Base-by-base conservation (phyloP, 331 rosid species). In the Stylosanthes scabra region DNA sequence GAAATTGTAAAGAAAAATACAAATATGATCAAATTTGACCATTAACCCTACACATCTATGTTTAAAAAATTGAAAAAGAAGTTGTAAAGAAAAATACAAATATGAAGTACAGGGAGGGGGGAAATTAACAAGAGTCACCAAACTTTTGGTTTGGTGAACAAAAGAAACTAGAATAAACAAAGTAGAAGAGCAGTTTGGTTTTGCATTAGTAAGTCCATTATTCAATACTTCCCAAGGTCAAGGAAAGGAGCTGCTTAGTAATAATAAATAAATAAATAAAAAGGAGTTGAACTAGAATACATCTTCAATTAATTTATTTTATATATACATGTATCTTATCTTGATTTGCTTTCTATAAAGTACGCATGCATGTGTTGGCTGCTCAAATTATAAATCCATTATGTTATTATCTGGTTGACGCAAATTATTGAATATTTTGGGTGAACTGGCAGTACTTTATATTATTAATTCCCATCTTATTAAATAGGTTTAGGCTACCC, bases 321-420 rank as follows among this genome's bases (percentile, higher is more conserved):
- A 28, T 25, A 29, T 2, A 72, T 20, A 20, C 25, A 20, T 20
- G 25, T 20, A 20, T 20, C 25, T 20, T 20, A 20, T 20, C 25
- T 20, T n/a, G 9, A 12, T 39, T 54, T 62, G 70, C 9, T 3
- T 70, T 49, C 72, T 51, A 34, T 50, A 72, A 59, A 66, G 44
- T 59, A 73, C 79, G 71, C 71, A 73, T 20, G 25, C 25, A 20
- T 16, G 71, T 25, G 66, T 67, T 73, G 75, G 73, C 71, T 42
- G 37, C 60, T 66, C 16, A 59, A 66, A 20, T 20, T 71, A 6
- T 54, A 71, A 62, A 71, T 25, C 57, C 37, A 6, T 45, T 20
- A 63, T 13, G 72, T 6, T 44, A 31, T 56, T 16, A 15, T 37
- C n/a, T 15, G n/a, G 11, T 64, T 44, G 41, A 42, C 10, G 20